Evolutionary conservation across 2,329 filamentous ascomycete species (phyloP).

Genomic region (Aspergillus intermedius): DNA sequence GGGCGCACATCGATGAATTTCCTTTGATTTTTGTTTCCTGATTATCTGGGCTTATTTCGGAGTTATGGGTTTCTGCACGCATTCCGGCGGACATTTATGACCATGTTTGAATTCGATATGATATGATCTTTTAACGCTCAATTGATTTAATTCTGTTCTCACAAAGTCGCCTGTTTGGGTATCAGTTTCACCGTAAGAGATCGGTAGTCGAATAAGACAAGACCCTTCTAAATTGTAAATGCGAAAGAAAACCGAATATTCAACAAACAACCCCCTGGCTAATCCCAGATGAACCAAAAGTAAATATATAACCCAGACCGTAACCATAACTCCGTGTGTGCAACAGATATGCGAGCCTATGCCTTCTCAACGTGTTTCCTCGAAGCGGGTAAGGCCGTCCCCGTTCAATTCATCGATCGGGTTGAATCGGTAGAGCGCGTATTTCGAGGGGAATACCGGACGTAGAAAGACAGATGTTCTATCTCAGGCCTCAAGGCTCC

Average conservation of each 20-base stretch:
- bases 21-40: constrained; percentile 2
- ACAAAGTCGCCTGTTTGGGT: background rate
- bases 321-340: background rate
- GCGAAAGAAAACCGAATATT: background rate
- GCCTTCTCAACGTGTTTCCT: no score
- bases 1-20: background rate
- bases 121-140: background rate
- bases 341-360: background rate
- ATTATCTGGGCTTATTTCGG: constrained; percentile 3
- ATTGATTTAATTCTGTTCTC: background rate
- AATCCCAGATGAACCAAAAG: background rate
- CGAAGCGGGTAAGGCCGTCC: no score
- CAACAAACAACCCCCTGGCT: background rate
- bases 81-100: constrained; percentile 5
- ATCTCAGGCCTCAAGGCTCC: constrained; percentile 26
- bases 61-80: constrained; percentile 11
- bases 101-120: background rate
- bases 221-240: background rate
- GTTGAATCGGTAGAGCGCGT: no score
- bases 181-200: background rate
- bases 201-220: no score
- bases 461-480: no score
- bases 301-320: background rate
- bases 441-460: no score
- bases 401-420: no score